Percentiles rank a stretch among this genome's conserved stretches.
Evolutionary conservation across 108 stramenopile genomes (phyloP).

Genomic region (Pseudonitzschia multiseries): DNA sequence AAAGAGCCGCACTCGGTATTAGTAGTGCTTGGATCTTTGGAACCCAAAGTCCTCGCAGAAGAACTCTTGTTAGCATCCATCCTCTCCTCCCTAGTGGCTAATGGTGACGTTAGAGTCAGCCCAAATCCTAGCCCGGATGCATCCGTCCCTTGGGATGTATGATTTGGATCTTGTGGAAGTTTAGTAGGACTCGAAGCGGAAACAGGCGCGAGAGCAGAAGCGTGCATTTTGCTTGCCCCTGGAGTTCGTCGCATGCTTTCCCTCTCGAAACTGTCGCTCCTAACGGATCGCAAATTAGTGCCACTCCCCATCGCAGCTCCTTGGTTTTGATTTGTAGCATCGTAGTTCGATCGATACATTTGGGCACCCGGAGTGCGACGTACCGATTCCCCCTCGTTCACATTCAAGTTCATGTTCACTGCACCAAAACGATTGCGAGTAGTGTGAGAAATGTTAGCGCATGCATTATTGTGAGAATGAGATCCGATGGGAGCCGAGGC

Average conservation of each 20-base stretch:
- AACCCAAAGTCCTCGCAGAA: background rate
- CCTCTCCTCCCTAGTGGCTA: conserved; percentile 1
- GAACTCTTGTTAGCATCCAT: background rate
- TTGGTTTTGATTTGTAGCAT: background rate
- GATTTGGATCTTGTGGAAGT: conserved; percentile 6
- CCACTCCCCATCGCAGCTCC: background rate
- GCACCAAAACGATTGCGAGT: background rate
- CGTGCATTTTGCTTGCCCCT: conserved; percentile 40
- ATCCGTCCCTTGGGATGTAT: conserved; percentile 7
- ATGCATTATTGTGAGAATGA: background rate
- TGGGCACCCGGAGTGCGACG: conserved; percentile 48
- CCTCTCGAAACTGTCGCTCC: background rate
- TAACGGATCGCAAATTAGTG: background rate
- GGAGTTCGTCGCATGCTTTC: conserved; percentile 44
- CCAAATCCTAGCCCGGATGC: conserved; percentile 46
- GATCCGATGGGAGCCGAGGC: conserved; percentile 19
- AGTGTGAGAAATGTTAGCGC: background rate
- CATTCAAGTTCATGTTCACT: background rate
- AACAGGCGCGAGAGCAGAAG: conserved; percentile 17
- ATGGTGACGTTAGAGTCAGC: conserved; percentile 30
- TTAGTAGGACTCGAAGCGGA: background rate
- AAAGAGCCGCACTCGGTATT: background rate
- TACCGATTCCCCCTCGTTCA: conserved; percentile 20
- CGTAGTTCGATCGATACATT: conserved; percentile 35
- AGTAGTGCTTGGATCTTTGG: background rate